Conservation (phyloP, 1,284 basidiomycete species). For the Cystobasidium sp. region DNA sequence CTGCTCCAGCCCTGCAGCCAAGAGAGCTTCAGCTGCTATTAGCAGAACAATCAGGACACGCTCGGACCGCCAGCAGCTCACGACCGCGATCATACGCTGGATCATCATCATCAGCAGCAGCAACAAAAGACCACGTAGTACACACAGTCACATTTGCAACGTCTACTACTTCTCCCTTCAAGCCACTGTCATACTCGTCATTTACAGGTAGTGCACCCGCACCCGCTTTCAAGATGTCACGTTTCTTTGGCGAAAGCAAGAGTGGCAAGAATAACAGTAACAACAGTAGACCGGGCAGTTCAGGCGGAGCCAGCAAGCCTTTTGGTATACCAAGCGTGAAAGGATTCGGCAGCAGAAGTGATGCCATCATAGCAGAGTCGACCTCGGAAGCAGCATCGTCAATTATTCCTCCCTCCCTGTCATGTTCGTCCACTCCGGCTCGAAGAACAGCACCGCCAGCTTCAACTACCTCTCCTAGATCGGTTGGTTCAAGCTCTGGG, state of each 20-base stretch:
- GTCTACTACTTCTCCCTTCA: background rate
- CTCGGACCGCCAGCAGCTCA: conserved; percentile 7
- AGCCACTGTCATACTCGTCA: background rate
- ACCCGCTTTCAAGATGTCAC: background rate
- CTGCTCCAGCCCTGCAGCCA: too few relatives aligned
- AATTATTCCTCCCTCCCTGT: too few relatives aligned
- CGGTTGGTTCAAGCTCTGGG: conserved; percentile 9
- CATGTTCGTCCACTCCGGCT: background rate
- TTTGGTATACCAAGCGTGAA: background rate
- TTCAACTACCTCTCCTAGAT: background rate
- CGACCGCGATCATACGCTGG: conserved; percentile 5
- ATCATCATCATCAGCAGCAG: background rate
- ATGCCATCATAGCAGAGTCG: too few relatives aligned
- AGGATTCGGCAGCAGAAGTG: too few relatives aligned
- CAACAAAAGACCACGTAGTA: background rate
- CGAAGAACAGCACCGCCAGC: background rate
- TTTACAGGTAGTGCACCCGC: background rate
- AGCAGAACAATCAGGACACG: background rate
- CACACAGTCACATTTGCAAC: background rate
- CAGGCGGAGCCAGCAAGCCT: conserved; percentile 12
- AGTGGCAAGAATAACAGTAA: background rate
- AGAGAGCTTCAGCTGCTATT: too few relatives aligned
- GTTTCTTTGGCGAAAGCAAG: conserved; percentile 1
- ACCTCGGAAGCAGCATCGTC: too few relatives aligned
- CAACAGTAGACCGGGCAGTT: background rate